A percentile compares a stretch with the other conserved stretches of the same genome.
These are phyloP conservation scores for Tieghemiomyces parasiticus DNA, from an alignment of 192 early-diverging fungal genomes.

Conservation along the genomic window DNA sequence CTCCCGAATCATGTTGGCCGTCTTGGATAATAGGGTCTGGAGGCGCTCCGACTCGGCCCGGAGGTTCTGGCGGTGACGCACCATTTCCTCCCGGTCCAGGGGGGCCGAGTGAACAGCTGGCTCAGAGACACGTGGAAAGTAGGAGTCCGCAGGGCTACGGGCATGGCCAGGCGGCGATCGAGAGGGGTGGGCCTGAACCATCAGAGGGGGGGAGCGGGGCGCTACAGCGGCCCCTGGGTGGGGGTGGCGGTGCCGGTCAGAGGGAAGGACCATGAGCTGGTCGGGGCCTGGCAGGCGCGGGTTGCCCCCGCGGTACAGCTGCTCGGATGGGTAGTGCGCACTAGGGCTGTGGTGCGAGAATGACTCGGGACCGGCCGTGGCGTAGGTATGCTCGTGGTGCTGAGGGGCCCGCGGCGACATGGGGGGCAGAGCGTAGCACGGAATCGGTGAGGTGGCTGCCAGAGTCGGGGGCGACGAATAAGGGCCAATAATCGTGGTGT, in stretches of 20 bases:
- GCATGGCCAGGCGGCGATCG: background rate
- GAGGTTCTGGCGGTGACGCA: constrained; percentile 21
- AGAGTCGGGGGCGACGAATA: background rate
- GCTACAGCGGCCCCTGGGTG: background rate
- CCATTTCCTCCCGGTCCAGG: constrained; percentile 3
- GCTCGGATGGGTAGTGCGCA: no score
- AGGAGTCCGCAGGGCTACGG: background rate
- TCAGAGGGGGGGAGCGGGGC: background rate
- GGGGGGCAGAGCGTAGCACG: constrained; percentile 22
- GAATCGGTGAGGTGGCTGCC: constrained; percentile 21
- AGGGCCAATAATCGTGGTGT: background rate
- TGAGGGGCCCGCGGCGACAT: no score
- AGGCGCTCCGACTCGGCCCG: constrained; percentile 26
- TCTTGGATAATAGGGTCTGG: constrained; percentile 8
- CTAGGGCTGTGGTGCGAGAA: no score
- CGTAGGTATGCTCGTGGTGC: no score
- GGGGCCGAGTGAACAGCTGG: no score
- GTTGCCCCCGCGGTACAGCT: no score
- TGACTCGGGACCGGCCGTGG: no score
- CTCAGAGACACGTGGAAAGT: no score
- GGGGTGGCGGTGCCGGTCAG: constrained; percentile 3
- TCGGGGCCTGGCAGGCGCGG: no score
- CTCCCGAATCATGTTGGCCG: background rate
- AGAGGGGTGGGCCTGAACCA: background rate
- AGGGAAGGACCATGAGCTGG: constrained; percentile 14